Evolutionary conservation across 2,329 filamentous ascomycete genomes (phyloP).

Genomic region (Neofusicoccum kwambonambiense): DNA sequence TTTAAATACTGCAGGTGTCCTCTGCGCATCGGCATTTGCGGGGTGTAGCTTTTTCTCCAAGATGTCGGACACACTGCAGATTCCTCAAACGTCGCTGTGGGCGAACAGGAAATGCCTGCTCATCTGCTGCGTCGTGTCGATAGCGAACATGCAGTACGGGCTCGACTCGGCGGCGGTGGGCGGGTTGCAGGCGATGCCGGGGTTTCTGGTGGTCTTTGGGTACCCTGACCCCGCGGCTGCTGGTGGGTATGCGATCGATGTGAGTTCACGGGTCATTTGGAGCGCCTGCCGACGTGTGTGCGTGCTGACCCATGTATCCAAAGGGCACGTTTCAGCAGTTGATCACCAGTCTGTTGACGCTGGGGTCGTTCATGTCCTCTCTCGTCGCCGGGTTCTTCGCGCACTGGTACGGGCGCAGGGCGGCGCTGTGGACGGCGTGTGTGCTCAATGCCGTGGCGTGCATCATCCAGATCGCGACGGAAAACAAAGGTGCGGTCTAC

Average conservation of each 20-base stretch:
- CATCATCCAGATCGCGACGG: constrained; percentile 26
- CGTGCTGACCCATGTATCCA: too few relatives aligned
- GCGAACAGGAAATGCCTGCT: constrained; percentile 46
- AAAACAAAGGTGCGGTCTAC: constrained; percentile 33
- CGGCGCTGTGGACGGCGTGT: constrained; percentile 50
- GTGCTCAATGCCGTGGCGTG: constrained; percentile 44
- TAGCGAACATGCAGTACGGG: constrained; percentile 55
- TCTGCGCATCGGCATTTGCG: not conserved
- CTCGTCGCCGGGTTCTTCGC: constrained; percentile 50
- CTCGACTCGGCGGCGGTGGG: constrained; percentile 50
- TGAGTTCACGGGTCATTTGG: constrained; percentile 22
- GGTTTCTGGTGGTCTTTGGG: constrained; percentile 53
- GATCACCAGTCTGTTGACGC: constrained; percentile 52
- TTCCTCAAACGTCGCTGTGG: constrained; percentile 23
- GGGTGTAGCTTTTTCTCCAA: not conserved
- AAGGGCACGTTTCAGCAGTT: constrained; percentile 53
- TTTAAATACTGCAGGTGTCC: not conserved
- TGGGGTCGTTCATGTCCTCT: constrained; percentile 52
- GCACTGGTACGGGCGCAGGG: constrained; percentile 47
- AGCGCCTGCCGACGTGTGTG: too few relatives aligned
- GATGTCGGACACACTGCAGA: constrained; percentile 5
- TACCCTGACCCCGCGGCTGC: constrained; percentile 41
- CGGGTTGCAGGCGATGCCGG: constrained; percentile 52
- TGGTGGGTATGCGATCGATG: constrained; percentile 44
- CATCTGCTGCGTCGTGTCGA: constrained; percentile 48